Evolutionary conservation across 2,329 filamentous ascomycete genomes (phyloP), one percentile per base, ranked within the genome.

Genomic region (Rachicladosporium sp.): DNA sequence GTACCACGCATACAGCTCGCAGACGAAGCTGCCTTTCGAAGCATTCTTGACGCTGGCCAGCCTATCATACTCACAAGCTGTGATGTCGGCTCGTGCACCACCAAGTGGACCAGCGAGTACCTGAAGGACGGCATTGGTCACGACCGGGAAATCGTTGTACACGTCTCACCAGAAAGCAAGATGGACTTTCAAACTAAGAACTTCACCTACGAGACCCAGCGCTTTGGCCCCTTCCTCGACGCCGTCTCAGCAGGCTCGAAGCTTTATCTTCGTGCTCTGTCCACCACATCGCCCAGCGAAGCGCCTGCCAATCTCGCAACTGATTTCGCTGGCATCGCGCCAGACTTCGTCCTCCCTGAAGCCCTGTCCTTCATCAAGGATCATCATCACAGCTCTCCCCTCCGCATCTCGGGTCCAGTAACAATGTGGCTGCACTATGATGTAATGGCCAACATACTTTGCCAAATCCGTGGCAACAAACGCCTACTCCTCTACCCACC

Each of bases 401-500:
- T 93, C 15, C 73, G 86, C 12, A 78, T 93, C 43, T 89, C 82
- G 3, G 84, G 84, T 1, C 75, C 75, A 2, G 82, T 89, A 8
- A 81, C 78, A 31, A 83, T 94, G 74, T 94, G 88, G 87, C 68
- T 93, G 27, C 85, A 93, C 60, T 93, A 91, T 64, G 84, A 93
- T 61, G 84, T 91, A 10, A 87, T 93, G 72, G 83, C 85, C 36
- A 94, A 93, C 52, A 69, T 93, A 3, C 80, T 91, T 44, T 86
- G 80, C 52, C 87, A 94, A 55, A 71, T 93, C 37, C 63, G 66
- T 30, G 86, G 87, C 4, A 70, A 71, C 1, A 93, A 91, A 55
- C 71, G 73, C 21, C 68, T 93, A 42, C 61, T 85, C 4, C 68
- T 94, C 1, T 94, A 86, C 56, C 85, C 84, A 1, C 87, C 88